Conservation (phyloP, 164 flowering plant species). For the Akebia trifoliata region DNA sequence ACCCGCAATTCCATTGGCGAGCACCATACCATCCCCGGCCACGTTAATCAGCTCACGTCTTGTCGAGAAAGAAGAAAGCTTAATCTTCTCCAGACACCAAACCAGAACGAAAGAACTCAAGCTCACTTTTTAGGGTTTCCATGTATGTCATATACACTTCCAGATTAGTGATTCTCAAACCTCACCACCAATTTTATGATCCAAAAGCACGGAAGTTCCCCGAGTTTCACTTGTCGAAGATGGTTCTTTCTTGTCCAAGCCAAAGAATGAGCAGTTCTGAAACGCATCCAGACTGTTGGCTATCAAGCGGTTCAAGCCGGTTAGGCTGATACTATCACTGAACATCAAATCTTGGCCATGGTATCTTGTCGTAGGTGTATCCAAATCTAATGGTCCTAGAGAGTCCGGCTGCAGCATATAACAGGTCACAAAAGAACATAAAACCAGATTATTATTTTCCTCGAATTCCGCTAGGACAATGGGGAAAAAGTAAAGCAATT, state of each 20-base stretch:
- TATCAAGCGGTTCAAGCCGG: slow-evolving; percentile 73
- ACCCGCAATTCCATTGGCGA: not conserved
- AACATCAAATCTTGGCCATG: slow-evolving; percentile 60
- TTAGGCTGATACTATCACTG: slow-evolving; percentile 56
- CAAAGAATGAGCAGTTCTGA: slow-evolving; percentile 75
- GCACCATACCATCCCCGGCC: not conserved
- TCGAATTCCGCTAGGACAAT: too few relatives aligned
- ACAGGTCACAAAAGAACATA: slow-evolving; percentile 11
- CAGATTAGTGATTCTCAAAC: slow-evolving; percentile 21
- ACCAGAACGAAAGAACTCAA: not conserved
- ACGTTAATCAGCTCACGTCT: not conserved
- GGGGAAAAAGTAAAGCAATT: not conserved
- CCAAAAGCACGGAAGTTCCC: slow-evolving; percentile 33
- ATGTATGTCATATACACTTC: not conserved
- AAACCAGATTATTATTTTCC: slow-evolving; percentile 13
- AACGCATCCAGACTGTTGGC: slow-evolving; percentile 93
- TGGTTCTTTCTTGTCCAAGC: slow-evolving; percentile 62
- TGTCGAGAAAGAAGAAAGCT: not conserved
- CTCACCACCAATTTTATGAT: slow-evolving; percentile 39
- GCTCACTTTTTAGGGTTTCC: not conserved
- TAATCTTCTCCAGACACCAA: slow-evolving; percentile 7
- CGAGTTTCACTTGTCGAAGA: slow-evolving; percentile 37
- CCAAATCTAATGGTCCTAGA: slow-evolving; percentile 87
- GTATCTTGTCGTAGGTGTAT: slow-evolving; percentile 60
- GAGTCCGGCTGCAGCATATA: slow-evolving; percentile 74